Conservation (phyloP, 768 basidiomycete species). For the Clathrus columnatus region DNA sequence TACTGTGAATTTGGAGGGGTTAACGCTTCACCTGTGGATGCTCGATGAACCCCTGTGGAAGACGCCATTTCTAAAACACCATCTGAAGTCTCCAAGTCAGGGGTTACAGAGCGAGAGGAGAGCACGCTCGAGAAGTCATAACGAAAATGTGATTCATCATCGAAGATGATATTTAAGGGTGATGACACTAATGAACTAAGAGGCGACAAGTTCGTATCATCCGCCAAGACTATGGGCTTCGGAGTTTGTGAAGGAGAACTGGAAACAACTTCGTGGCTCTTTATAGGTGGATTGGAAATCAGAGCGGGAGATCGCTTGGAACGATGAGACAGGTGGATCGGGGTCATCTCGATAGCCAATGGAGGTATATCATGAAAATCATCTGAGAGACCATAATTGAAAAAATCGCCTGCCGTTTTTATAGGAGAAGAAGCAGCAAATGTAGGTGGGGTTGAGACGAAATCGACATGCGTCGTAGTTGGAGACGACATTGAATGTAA, state of each 20-base stretch:
- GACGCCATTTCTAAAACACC: neutral
- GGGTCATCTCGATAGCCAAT: neutral
- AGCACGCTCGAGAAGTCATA: neutral
- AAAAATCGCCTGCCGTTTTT: neutral
- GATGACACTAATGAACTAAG: slow-evolving; percentile 5
- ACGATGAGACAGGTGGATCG: neutral
- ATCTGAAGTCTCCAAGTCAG: neutral
- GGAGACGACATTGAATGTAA: neutral
- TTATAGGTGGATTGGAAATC: neutral
- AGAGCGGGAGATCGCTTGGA: neutral
- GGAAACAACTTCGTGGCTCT: neutral
- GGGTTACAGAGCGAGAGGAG: slow-evolving; percentile 2
- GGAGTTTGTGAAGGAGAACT: neutral
- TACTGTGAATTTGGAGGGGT: too few relatives aligned
- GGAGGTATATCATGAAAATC: neutral
- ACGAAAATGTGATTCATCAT: neutral
- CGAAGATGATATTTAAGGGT: neutral
- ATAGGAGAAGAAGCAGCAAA: neutral
- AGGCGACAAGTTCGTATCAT: neutral
- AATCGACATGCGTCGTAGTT: neutral
- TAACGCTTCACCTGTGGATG: neutral
- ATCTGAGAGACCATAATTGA: neutral
- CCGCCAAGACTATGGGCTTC: neutral
- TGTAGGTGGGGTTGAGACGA: neutral
- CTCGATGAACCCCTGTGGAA: neutral